Evolutionary conservation across 2,329 filamentous ascomycete genomes (phyloP), one percentile per base, ranked within the genome.

Genomic region (Hysterium pulicare): DNA sequence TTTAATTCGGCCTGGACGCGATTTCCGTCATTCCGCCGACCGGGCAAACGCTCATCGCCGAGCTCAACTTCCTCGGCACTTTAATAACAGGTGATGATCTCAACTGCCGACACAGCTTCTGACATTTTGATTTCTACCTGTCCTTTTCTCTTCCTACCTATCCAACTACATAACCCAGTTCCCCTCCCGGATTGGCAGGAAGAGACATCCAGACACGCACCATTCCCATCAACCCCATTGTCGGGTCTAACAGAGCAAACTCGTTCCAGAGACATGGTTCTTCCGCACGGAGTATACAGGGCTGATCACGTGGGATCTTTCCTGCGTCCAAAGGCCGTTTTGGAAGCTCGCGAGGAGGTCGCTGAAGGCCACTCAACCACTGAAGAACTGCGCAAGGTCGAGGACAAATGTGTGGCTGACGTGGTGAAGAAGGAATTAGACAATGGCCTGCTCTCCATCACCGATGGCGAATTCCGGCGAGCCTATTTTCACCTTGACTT

Each of bases 401-500:
- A 79, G 56, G 71, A 79, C 59, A 63, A 71, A 51, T 65, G 74
- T 58, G 71, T 79, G 49, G 62, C 68, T 23, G 53, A 67, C 5
- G 73, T 77, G 1, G 75, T 77, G 37, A 57, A 68, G 43, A 69
- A 73, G 51, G 71, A 79, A 54, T 65, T 78, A 33, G 64, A 65
- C 16, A 70, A 68, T 42, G 76, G 76, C 24, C 59, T 79, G 19
- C 70, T 66, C 41, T 70, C 71, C 41, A 69, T 79, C 34, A 79
- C 76, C 7, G 76, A 79, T 46, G 76, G 76, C 62, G 76, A 79
- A 60, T 79, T 77, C 62, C 72, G 76, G 40, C 73, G 77, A 42
- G 71, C 71, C 34, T 80, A 73, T 67, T 81, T 81, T 65, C 77
- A 80, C 59, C 71, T 79, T 45, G 77, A 80, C 61, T 80, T 78